Conservation (phyloP, 352 stramenopile species). For the Phytophthora lateralis region DNA sequence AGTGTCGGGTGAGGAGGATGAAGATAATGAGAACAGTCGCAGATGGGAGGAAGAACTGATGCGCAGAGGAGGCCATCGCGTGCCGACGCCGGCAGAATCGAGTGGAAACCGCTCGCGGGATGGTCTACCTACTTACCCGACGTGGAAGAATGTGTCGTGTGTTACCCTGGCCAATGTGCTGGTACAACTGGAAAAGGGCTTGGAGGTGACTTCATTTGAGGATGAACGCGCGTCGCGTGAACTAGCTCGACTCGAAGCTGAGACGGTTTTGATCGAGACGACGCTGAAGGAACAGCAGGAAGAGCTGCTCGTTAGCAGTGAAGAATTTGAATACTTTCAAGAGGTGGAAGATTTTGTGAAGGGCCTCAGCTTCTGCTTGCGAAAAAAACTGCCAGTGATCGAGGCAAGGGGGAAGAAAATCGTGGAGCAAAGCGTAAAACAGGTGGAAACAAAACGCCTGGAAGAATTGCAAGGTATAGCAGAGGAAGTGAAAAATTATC, state of each 20-base stretch:
- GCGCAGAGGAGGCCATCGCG: slow-evolving; percentile 61
- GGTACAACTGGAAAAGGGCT: slow-evolving; percentile 49
- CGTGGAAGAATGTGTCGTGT: slow-evolving; percentile 46
- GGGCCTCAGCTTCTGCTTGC: slow-evolving; percentile 74
- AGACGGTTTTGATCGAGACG: slow-evolving; percentile 49
- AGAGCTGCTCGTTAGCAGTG: slow-evolving; percentile 56
- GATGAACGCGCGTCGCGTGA: slow-evolving; percentile 56
- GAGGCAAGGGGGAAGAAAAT: slow-evolving; percentile 49
- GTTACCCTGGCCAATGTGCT: slow-evolving; percentile 59
- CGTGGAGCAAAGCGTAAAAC: slow-evolving; percentile 21
- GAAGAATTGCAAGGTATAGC: slow-evolving; percentile 22
- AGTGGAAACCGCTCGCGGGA: slow-evolving; percentile 17
- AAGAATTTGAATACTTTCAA: slow-evolving; percentile 84
- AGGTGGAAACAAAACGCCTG: slow-evolving; percentile 15
- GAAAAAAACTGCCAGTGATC: slow-evolving; percentile 65
- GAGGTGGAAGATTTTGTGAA: slow-evolving; percentile 78
- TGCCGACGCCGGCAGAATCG: slow-evolving; percentile 3
- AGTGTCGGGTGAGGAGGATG: slow-evolving; percentile 37
- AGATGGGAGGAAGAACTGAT: slow-evolving; percentile 84
- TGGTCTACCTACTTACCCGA: slow-evolving; percentile 50
- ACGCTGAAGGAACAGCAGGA: slow-evolving; percentile 48
- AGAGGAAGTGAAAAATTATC: slow-evolving; percentile 18
- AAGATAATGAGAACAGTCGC: slow-evolving; percentile 54
- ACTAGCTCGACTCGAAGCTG: slow-evolving; percentile 55
- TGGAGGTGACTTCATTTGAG: slow-evolving; percentile 53